Evolutionary conservation across 169 alveolate species (phyloP), one percentile per base, ranked within the genome.

Genomic region (Eimeria maxima): DNA sequence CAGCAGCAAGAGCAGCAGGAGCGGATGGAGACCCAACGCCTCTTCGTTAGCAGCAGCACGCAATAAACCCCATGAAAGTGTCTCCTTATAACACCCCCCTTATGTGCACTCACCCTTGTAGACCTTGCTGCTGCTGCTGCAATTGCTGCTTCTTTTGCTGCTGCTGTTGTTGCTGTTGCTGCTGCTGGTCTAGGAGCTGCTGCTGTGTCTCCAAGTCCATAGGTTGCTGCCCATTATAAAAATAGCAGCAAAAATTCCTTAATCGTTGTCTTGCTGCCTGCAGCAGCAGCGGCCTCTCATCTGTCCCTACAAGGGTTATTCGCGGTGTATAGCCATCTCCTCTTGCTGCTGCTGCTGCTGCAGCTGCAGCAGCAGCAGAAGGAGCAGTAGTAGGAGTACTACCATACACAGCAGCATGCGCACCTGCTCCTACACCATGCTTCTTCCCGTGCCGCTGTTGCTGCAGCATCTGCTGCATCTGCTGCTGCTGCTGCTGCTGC

Each of bases 201-300:
- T 88, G 84, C 83, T 60, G 94, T 60, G 69, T 44, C 89, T 78
- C 89, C 65, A 78, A 27, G 29, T 78, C 89, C 89, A 78, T 78
- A 16, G 89, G 89, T 65, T n/a, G 38, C 53, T 71, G 80, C n/a
- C 87, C 95, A 44, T 67, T 47, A n/a, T 45, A 90, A 65, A 71
- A 90, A 27, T 73, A 90, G 81, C 60, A 2, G 44, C 67, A 60
- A 47, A 90, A 90, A 42, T 65, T 74, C 13, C 81, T 3, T 29
- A 90, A 45, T 47, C 95, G 18, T 81, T 90, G 67, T 20, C 90
- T 71, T 42, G 95, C 95, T 8, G 95, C 95, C 24, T 71, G 90
- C 80, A 90, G 90, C 74, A 90, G 90, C 95, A 90, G 90, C 33
- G 95, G 87, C 90, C 95, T 55, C 90, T 90, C 95, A 60, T 90